Percentiles rank a stretch among this genome's conserved stretches.
Conservation (phyloP, 2,329 filamentous ascomycete genomes). For the Orbilia javanica region DNA sequence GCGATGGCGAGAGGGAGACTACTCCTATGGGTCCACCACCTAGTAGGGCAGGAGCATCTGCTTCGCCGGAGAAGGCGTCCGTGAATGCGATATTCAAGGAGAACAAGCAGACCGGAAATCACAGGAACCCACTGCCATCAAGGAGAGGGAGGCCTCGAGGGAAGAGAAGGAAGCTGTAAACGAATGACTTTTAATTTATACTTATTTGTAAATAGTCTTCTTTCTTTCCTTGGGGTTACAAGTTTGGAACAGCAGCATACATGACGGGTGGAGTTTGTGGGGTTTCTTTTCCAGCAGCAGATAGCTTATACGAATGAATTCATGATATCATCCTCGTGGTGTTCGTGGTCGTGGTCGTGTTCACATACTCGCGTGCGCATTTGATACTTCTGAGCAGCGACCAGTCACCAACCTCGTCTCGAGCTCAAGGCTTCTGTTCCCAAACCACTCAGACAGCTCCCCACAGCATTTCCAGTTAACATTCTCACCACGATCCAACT, state of each 20-base stretch:
- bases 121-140: slow-evolving; percentile 46
- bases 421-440: slow-evolving; percentile 10
- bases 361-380: neutral
- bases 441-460: neutral
- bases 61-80: slow-evolving; percentile 41
- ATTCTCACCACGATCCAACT: neutral
- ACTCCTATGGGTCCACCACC: neutral
- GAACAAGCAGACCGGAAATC: slow-evolving; percentile 34
- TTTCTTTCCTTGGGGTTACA: neutral
- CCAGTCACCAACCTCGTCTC: slow-evolving; percentile 22
- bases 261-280: slow-evolving; percentile 8
- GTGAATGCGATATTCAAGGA: slow-evolving; percentile 50
- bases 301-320: neutral
- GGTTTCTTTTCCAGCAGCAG: neutral
- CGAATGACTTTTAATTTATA: neutral
- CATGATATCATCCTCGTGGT: neutral
- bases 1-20: slow-evolving; percentile 21
- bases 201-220: neutral
- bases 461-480: slow-evolving; percentile 3
- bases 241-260: neutral
- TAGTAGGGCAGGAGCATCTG: neutral
- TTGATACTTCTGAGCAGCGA: slow-evolving; percentile 12
- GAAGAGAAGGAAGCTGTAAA: slow-evolving; percentile 39
- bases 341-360: neutral
- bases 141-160: slow-evolving; percentile 38